Base-by-base conservation (phyloP, 2,329 filamentous ascomycete species). In the Ambrosiella beaveri region DNA sequence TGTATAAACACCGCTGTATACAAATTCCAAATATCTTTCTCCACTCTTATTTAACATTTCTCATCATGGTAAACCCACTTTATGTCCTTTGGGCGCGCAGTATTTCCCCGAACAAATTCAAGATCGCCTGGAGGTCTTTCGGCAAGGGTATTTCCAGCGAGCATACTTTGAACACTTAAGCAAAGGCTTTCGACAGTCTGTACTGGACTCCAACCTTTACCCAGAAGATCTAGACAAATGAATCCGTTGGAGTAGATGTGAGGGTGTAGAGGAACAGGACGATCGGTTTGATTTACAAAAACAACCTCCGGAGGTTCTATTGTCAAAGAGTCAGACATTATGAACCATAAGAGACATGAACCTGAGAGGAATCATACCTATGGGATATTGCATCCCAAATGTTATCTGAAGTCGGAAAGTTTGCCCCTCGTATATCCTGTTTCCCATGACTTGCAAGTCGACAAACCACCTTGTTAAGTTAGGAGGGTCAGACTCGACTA, bases 211-310 rank as follows among this genome's bases (percentile, higher is more conserved):
- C 93, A 98, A 59, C 93, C 93, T 62, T 88, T 84, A 56, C 88
- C 88, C 7, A 98, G 81, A 1, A 98, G 79, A 65, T 98, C 93
- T 54, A 98, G 84, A 66, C 93, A 98, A 68, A 98, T 98, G 69
- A 97, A 95, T 65, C 93, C 93, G 70, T 98, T 98, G 65, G 86
- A 93, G 74, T 98, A 98, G 70, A 98, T 87, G 73, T 98, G 93
- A 2, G 93, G 93, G 66, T 98, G 93, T 69, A 95, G 90, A 0
- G 93, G 93, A 65, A 98, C 90, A 41, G 78, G 76, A 50, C 81
- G 78, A 38, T 57, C 51, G 17, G 59, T 52, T 64, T 78, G 74
- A 39, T 80, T 69, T 57, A 79, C 73, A 67, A 98, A 98, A 59
- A 86, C 86, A 63, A 97, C 93, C 75, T 98, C 93, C 27, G 93